Evolutionary conservation across 2,329 filamentous ascomycete species (phyloP).

Genomic region (Cladophialophora immunda): DNA sequence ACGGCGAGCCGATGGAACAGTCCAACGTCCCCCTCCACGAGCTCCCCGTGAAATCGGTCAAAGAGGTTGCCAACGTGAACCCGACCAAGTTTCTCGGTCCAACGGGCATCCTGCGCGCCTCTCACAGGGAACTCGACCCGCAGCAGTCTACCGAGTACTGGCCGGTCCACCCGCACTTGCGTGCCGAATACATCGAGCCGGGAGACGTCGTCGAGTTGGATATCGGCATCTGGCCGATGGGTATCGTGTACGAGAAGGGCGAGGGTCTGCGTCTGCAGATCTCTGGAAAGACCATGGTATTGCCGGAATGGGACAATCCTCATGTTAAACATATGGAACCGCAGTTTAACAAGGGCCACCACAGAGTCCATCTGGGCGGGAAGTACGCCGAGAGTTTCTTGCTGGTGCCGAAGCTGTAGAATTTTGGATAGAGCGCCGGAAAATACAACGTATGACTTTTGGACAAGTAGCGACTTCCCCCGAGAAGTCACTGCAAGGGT

Average conservation of each 20-base stretch:
- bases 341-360: conserved; percentile 23
- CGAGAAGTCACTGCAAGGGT: background rate
- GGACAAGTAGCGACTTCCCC: background rate
- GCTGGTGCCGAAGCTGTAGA: conserved; percentile 15
- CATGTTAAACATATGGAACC: conserved; percentile 23
- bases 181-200: conserved; percentile 51
- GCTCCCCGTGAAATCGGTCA: conserved; percentile 44
- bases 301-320: conserved; percentile 31
- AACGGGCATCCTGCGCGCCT: conserved; percentile 56
- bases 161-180: conserved; percentile 52
- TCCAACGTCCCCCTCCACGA: conserved; percentile 55
- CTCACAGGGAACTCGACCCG: conserved; percentile 51
- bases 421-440: background rate
- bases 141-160: conserved; percentile 46
- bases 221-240: conserved; percentile 60
- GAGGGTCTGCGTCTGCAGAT: conserved; percentile 41
- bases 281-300: conserved; percentile 28
- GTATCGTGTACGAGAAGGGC: conserved; percentile 57
- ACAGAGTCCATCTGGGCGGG: conserved; percentile 24
- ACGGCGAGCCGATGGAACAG: conserved; percentile 54
- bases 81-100: conserved; percentile 50
- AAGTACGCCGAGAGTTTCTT: conserved; percentile 26
- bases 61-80: conserved; percentile 52
- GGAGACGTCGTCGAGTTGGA: conserved; percentile 56
- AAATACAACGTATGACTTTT: background rate